Evolutionary conservation across 2,329 filamentous ascomycete species (phyloP), one percentile per base, ranked within the genome.

Genomic region (Neofusicoccum umdonicola): DNA sequence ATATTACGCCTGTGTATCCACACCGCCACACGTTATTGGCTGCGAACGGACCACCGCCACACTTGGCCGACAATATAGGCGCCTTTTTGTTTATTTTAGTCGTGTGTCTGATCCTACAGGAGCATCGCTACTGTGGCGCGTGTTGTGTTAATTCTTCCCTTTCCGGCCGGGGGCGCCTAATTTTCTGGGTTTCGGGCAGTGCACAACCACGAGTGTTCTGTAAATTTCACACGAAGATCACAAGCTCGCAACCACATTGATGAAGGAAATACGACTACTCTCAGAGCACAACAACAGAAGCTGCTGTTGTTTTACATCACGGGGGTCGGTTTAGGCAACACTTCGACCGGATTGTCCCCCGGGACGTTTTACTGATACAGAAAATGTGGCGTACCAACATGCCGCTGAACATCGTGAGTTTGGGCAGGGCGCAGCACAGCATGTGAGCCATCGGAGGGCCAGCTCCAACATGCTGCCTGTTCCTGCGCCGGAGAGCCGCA

Each of bases 361-460:
- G 31, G 56, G 42, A 17, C n/a, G 12, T 37, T 8, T 4, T 15
- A 39, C 15, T 12, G n/a, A 45, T 37, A 37, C 31, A 47, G n/a
- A 42, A 41, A 31, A 45, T 47, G 56, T 60, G 56, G 56, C 56
- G 27, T n/a, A 58, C 56, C 56, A 60, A 60, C 56, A 60, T n/a
- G 50, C 9, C 31, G 42, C 41, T 19, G 42, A 41, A 60, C 56
- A 47, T 60, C 56, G 56, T 22, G 56, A 60, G 11, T 37, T 27
- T 60, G 41, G 56, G 8, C 56, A 47, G 27, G 56, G 56, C 56
- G 56, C 56, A 60, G 56, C 42, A 47, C 41, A 15, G 19, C 52
- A 57, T 45, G 44, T 60, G 41, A 37, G 42, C 42, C 42, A 35
- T 60, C 41, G 42, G 56, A 60, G 56, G 56, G 56, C 56, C 13